Percentiles rank a stretch among this genome's conserved stretches.
Conservation (phyloP, 2,329 filamentous ascomycete species). For the Diaporthe aspalathi region DNA sequence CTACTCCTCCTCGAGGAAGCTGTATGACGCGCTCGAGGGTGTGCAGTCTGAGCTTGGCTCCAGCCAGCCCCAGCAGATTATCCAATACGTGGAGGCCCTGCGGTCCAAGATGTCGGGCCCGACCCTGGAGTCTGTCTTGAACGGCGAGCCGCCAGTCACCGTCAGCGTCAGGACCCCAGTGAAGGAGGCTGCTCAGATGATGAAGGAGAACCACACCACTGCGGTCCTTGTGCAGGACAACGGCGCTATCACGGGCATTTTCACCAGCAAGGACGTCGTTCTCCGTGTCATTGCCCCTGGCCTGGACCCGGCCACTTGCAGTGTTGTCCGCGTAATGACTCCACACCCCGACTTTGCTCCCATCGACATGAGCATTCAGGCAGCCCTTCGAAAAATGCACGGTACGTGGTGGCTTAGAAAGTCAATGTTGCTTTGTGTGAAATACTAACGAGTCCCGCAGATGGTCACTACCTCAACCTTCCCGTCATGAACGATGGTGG, state of each 20-base stretch:
- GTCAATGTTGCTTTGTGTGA: not conserved
- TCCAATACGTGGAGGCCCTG: conserved; percentile 97
- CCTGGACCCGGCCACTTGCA: conserved; percentile 93
- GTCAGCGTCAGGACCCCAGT: conserved; percentile 97
- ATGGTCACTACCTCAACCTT: conserved; percentile 97
- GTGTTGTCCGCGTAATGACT: conserved; percentile 98
- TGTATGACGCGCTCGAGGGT: conserved; percentile 97
- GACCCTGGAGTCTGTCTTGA: conserved; percentile 93
- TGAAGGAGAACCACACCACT: conserved; percentile 99
- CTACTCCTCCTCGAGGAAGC: conserved; percentile 96
- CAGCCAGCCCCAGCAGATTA: conserved; percentile 97
- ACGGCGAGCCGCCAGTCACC: conserved; percentile 90
- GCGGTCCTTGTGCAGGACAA: conserved; percentile 96
- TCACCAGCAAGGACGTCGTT: conserved; percentile 99
- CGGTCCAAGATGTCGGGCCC: conserved; percentile 97
- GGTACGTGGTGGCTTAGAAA: conserved; percentile 66
- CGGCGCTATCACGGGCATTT: conserved; percentile 97
- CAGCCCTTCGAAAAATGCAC: conserved; percentile 98
- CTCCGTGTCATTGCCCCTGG: conserved; percentile 97
- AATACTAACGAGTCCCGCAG: conserved; percentile 58
- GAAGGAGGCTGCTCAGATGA: conserved; percentile 91
- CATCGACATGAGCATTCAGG: conserved; percentile 99
- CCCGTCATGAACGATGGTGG: conserved; percentile 98
- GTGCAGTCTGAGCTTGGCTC: conserved; percentile 97
- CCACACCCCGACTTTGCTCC: conserved; percentile 98